A percentile compares a stretch with the other conserved stretches of the same genome.
Conservation (phyloP, 306 rosid genomes). For the Fagus sylvatica region DNA sequence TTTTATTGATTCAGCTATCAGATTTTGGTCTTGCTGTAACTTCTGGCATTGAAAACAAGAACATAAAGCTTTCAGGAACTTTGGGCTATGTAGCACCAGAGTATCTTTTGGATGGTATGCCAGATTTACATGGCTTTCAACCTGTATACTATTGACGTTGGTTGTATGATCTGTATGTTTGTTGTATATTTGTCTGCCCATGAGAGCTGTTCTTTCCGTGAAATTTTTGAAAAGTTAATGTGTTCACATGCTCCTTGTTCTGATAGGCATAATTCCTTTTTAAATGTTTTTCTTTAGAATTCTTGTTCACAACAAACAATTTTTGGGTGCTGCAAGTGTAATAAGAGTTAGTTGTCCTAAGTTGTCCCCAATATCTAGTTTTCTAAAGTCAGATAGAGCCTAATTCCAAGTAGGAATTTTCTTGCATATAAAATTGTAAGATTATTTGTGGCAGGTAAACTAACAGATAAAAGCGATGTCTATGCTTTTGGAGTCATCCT, state of each 20-base stretch:
- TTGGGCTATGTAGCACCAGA: conserved; percentile 80
- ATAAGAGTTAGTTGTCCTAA: conserved; percentile 1
- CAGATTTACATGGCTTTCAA: conserved; percentile 8
- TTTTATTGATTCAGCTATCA: conserved; percentile 69
- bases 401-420: background rate
- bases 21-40: conserved; percentile 75
- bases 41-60: conserved; percentile 64
- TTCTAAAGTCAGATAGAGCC: background rate
- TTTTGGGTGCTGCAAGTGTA: background rate
- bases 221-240: conserved; percentile 1
- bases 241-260: background rate
- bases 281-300: background rate
- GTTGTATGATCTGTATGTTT: background rate
- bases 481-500: conserved; percentile 92
- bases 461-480: conserved; percentile 90
- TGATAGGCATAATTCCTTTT: background rate
- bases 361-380: background rate
- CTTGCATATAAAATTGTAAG: background rate
- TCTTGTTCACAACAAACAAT: background rate
- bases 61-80: conserved; percentile 70
- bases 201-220: conserved; percentile 9
- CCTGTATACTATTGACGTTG: conserved; percentile 4
- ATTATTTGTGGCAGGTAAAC: conserved; percentile 57
- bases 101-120: conserved; percentile 76
- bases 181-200: background rate